phyloP scores from a whole-genome alignment of 139 green algal genomes.

The Closterium sp. region DNA sequence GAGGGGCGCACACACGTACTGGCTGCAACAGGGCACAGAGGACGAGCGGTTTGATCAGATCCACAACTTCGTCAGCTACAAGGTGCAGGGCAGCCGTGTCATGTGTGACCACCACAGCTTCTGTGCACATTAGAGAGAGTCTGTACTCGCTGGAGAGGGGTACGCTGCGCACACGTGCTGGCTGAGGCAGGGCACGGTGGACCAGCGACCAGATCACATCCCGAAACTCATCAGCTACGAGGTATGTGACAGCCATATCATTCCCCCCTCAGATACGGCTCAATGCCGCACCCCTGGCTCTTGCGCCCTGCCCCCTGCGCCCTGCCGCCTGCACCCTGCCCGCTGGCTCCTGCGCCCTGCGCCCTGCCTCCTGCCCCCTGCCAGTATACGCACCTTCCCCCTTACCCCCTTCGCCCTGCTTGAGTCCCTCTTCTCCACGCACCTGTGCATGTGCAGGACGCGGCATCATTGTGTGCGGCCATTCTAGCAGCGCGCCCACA shows the following conservation, averaged over 20 bases:
- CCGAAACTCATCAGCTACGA: slow-evolving; percentile 55
- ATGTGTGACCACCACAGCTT: too few species aligned
- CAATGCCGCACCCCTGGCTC: too few species aligned
- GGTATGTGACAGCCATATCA: slow-evolving; percentile 7
- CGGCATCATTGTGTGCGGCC: slow-evolving; percentile 69
- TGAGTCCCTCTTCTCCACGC: background rate
- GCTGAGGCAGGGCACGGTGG: slow-evolving; percentile 57
- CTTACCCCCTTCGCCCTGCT: background rate
- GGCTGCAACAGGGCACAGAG: slow-evolving; percentile 73
- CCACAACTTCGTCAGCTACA: too few species aligned
- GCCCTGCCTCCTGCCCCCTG: too few species aligned
- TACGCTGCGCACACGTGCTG: slow-evolving; percentile 94
- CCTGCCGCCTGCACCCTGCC: too few species aligned
- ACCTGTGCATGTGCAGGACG: slow-evolving; percentile 68
- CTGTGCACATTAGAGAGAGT: too few species aligned
- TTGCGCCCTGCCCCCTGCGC: too few species aligned
- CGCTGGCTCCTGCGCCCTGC: too few species aligned
- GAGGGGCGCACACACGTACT: slow-evolving; percentile 91
- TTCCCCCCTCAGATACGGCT: background rate
- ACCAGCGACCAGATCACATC: too few species aligned
- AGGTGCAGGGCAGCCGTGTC: slow-evolving; percentile 10
- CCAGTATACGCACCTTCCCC: too few species aligned
- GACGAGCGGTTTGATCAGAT: too few species aligned
- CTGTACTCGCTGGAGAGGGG: slow-evolving; percentile 73
- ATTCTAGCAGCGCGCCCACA: slow-evolving; percentile 17